Evolutionary conservation across 495 filamentous ascomycete species (phyloP).

Genomic region (Halenospora varia): DNA sequence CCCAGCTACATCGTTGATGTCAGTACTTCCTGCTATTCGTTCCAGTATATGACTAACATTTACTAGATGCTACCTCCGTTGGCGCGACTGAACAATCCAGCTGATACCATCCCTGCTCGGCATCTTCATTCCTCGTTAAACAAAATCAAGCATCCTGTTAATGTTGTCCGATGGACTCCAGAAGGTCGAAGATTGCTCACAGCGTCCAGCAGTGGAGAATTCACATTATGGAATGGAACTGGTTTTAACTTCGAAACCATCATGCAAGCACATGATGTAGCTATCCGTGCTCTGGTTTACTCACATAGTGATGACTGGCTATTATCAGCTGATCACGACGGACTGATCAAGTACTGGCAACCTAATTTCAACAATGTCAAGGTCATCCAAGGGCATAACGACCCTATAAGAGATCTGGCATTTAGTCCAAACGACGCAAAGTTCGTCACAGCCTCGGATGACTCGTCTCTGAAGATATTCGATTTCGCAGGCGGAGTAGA

Average conservation of each 20-base stretch:
- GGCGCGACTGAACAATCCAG: conserved; percentile 65
- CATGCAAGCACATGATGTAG: conserved; percentile 94
- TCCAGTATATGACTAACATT: conserved; percentile 22
- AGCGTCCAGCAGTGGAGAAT: conserved; percentile 92
- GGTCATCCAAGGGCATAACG: conserved; percentile 83
- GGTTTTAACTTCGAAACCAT: conserved; percentile 99
- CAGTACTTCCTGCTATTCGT: conserved; percentile 31
- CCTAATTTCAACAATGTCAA: conserved; percentile 99
- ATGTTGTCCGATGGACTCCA: conserved; percentile 96
- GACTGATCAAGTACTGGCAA: conserved; percentile 97
- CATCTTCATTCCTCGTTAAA: conserved; percentile 94
- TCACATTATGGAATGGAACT: conserved; percentile 97
- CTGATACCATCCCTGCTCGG: conserved; percentile 80
- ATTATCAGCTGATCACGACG: conserved; percentile 91
- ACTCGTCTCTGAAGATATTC: conserved; percentile 88
- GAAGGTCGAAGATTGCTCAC: conserved; percentile 90
- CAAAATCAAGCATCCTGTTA: conserved; percentile 96
- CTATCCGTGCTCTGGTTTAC: conserved; percentile 82
- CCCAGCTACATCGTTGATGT: conserved; percentile 87
- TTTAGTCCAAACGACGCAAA: conserved; percentile 92
- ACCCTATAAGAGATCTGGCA: conserved; percentile 86
- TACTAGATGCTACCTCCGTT: conserved; percentile 80
- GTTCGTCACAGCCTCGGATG: conserved; percentile 94
- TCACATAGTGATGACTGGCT: conserved; percentile 96
- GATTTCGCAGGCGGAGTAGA: conserved; percentile 86